Conservation (phyloP, 768 basidiomycete species). For the Calocera viscosa region DNA sequence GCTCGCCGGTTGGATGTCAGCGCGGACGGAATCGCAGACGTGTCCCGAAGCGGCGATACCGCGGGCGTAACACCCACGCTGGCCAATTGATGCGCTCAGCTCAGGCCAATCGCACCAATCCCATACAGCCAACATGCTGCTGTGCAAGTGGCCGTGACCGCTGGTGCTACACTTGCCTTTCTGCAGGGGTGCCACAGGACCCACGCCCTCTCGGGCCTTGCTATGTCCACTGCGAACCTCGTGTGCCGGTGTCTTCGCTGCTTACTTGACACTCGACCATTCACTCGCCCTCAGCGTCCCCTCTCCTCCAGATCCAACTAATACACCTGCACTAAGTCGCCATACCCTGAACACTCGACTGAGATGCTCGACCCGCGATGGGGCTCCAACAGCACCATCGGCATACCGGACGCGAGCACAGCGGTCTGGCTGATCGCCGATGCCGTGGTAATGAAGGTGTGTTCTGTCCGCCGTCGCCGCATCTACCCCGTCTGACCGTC, state of each 20-base stretch:
- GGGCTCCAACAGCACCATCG: slow-evolving; percentile 1
- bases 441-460: neutral
- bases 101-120: neutral
- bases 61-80: neutral
- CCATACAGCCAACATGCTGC: neutral
- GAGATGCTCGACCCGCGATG: neutral
- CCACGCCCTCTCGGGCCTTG: no score
- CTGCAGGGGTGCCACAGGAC: no score
- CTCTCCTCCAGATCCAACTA: no score
- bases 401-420: neutral
- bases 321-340: no score
- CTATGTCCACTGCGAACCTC: neutral
- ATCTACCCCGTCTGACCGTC: neutral
- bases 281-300: neutral
- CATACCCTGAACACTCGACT: no score
- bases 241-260: neutral
- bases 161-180: neutral
- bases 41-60: neutral
- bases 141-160: neutral
- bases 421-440: slow-evolving; percentile 1
- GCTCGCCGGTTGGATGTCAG: no score
- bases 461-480: neutral
- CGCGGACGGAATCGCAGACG: no score
- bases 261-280: neutral
- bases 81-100: neutral